Percentiles rank a stretch among this genome's conserved stretches.
Evolutionary conservation across 352 stramenopile species (phyloP).

Genomic region (Pelagophyceae sp.): DNA sequence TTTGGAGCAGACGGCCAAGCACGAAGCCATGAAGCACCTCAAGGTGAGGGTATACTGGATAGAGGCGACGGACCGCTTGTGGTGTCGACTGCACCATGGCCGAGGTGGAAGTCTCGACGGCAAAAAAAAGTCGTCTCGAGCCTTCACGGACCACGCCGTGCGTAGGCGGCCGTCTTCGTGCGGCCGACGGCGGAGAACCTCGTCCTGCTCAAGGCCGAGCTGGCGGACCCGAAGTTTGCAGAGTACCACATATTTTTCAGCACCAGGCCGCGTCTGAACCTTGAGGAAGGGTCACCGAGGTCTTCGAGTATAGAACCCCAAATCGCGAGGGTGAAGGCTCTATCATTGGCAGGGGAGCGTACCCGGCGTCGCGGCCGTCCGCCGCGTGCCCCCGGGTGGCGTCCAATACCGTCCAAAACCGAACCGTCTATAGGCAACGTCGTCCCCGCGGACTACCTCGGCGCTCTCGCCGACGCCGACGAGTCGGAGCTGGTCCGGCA

Average conservation of each 20-base stretch:
- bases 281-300: neutral
- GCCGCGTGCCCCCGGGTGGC: too few species aligned
- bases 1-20: slow-evolving; percentile 50
- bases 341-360: too few species aligned
- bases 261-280: slow-evolving; percentile 59
- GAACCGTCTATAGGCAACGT: too few species aligned
- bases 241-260: slow-evolving; percentile 99
- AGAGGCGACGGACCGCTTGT: too few species aligned
- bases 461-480: slow-evolving; percentile 89
- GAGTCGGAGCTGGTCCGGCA: slow-evolving; percentile 79
- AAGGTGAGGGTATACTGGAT: too few species aligned
- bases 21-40: slow-evolving; percentile 67
- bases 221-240: slow-evolving; percentile 83
- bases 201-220: slow-evolving; percentile 74
- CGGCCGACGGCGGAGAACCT: slow-evolving; percentile 81
- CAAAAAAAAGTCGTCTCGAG: too few species aligned
- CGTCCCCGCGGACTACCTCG: slow-evolving; percentile 74
- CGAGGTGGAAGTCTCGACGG: too few species aligned
- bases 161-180: slow-evolving; percentile 75
- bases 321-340: neutral
- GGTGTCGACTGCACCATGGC: too few species aligned
- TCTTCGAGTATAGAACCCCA: neutral
- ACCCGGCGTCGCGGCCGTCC: too few species aligned
- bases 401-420: too few species aligned
- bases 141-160: slow-evolving; percentile 10